Conservation (phyloP, 2,329 filamentous ascomycete genomes). For the Penicillium sclerotiorum region DNA sequence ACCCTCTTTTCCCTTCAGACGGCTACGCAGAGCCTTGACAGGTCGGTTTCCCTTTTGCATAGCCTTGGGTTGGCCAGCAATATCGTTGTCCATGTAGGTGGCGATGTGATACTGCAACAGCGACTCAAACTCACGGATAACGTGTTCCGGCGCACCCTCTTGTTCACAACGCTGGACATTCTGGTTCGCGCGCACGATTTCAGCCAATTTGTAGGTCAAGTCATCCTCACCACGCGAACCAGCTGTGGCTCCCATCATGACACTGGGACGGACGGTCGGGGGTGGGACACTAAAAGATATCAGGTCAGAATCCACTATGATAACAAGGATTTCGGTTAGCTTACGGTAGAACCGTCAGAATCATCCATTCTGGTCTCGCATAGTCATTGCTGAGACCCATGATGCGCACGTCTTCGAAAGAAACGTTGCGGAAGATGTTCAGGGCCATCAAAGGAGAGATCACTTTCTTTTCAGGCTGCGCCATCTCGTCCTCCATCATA, state of each 20-base stretch:
- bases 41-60: constrained; percentile 96
- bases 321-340: no score
- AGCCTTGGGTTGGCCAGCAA: constrained; percentile 90
- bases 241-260: constrained; percentile 91
- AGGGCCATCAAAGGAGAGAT: constrained; percentile 85
- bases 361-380: constrained; percentile 97
- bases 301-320: no score
- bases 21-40: constrained; percentile 93
- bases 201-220: constrained; percentile 97
- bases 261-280: constrained; percentile 92
- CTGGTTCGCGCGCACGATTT: constrained; percentile 96
- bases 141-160: constrained; percentile 89
- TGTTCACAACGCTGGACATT: constrained; percentile 90
- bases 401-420: constrained; percentile 75
- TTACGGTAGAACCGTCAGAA: constrained; percentile 92
- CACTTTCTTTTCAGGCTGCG: constrained; percentile 74
- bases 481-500: constrained; percentile 68
- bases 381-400: constrained; percentile 95
- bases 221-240: constrained; percentile 97
- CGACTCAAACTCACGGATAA: constrained; percentile 86
- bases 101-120: constrained; percentile 97
- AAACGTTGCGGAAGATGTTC: constrained; percentile 83
- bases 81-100: constrained; percentile 99
- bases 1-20: constrained; percentile 98
- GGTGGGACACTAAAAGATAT: no score